Evolutionary conservation across 2,329 filamentous ascomycete genomes (phyloP), one percentile per base, ranked within the genome.

Genomic region (Clarireedia paspali): DNA sequence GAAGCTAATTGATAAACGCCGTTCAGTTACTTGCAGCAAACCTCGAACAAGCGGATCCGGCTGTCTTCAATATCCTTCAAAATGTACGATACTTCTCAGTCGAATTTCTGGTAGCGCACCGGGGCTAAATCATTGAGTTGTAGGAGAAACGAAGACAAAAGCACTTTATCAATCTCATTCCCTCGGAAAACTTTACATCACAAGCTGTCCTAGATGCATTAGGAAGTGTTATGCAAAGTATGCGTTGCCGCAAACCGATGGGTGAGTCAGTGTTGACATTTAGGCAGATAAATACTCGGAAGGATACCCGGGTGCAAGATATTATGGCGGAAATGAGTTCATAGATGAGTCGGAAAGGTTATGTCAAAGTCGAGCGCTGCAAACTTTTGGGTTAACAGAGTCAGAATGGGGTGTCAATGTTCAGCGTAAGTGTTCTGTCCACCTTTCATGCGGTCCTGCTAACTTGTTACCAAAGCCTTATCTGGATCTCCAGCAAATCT

Each of bases 351-450:
- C 92, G 5, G 92, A 97, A 76, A 78, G 87, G 47, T 77, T 96
- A 48, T 97, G 92, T 74, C 94, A 97, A 75, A 81, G 89, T 70
- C 85, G 92, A 67, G 94, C 94, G 17, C 77, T 97, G 12, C 84
- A 95, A 73, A 84, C 92, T 0, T 97, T 95, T 72, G 84, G 87
- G 30, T 76, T 97, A 54, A 86, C 91, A 65, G 76, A 87, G 24
- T 85, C 89, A 71, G 84, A 95, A 74, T 97, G 92, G 92, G 92
- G 94, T 59, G 92, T 97, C 69, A 97, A 97, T 67, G 92, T 97
- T 24, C 92, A 97, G 71, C 80, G 88, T 89, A 72, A 66, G 83
- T 53, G 51, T 48, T 49, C 17, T 17, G n/a, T 54, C 39, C 55
- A 20, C 39, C 4, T 46, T 23, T 17, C 49, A 48, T 50, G 45